Percentiles rank a stretch among this genome's conserved stretches.
Conservation (phyloP, 2,329 filamentous ascomycete genomes). For the Aspergillus sp. region DNA sequence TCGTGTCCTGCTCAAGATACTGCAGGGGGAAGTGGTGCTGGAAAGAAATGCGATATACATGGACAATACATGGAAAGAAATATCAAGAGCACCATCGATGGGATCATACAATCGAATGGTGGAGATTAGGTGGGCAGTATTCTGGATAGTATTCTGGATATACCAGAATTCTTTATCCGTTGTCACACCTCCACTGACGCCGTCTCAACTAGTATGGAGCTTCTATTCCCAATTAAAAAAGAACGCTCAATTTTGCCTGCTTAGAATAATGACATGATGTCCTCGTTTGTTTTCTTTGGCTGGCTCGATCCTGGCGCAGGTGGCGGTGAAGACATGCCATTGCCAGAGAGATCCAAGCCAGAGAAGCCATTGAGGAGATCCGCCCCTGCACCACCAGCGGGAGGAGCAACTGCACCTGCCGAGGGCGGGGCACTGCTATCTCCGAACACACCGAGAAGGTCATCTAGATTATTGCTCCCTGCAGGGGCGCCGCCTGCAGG, state of each 20-base stretch:
- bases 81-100: background rate
- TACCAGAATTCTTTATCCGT: background rate
- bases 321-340: conserved; percentile 26
- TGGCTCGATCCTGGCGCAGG: conserved; percentile 21
- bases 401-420: conserved; percentile 30
- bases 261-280: conserved; percentile 57
- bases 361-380: conserved; percentile 82
- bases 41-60: conserved; percentile 7
- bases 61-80: background rate
- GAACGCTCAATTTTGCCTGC: background rate
- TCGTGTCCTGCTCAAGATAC: conserved; percentile 4
- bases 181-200: background rate
- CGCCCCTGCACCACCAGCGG: conserved; percentile 34
- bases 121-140: conserved; percentile 7
- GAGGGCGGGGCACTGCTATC: conserved; percentile 40
- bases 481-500: conserved; percentile 40
- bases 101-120: conserved; percentile 8
- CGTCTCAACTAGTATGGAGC: conserved; percentile 1
- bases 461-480: conserved; percentile 67
- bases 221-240: background rate
- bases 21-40: background rate
- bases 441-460: conserved; percentile 73
- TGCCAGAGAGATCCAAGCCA: conserved; percentile 70
- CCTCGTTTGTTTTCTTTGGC: conserved; percentile 54
- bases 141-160: conserved; percentile 1